Base-by-base conservation (phyloP, 768 basidiomycete species). In the Floccularia luteovirens region DNA sequence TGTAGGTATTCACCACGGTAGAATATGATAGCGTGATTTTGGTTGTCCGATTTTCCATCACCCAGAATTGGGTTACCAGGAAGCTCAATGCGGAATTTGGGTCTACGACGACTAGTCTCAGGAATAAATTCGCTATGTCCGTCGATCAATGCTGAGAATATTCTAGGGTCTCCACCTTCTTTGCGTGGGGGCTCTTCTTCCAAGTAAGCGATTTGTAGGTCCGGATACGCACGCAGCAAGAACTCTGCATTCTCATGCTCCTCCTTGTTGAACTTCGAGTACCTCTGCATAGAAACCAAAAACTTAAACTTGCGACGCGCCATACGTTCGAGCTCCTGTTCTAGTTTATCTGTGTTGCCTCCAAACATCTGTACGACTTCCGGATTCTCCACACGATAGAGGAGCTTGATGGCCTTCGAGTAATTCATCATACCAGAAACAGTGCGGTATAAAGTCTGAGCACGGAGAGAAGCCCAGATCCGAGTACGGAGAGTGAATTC, bases 361-460 rank as follows among this genome's bases (percentile, higher is more conserved):
- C 96, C 94, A 51, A 91, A 97, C 35, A 85, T 74, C 63, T 98
- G 94, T 13, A 99, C 96, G 35, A 99, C 89, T 61, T 99, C 96
- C 5, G 96, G 96, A 65, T 98, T 98, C 68, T 99, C 96, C 31
- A 99, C 96, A 42, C 94, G 90, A 61, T 98, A 94, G n/a, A 99
- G 75, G 24, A 99, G 69, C 60, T 99, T 99, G 79, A 99, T 98
- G 10, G 96, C 96, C 69, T 99, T 99, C 49, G 89, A 82, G 61
- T 99, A 98, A 67, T 99, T 99, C 96, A 98, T 98, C 90, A 99
- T 97, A 38, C 96, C 96, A 24, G 96, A 97, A 13, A 99, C 94
- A 11, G 96, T 99, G 48, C 96, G 82, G 59, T 99, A 98, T 14
- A 99, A 77, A 1, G 96, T 99, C 68, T 99, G 96, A 13, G 96